Evolutionary conservation across 1,284 basidiomycete genomes (phyloP).

Genomic region (Moesziomyces parantarcticus): DNA sequence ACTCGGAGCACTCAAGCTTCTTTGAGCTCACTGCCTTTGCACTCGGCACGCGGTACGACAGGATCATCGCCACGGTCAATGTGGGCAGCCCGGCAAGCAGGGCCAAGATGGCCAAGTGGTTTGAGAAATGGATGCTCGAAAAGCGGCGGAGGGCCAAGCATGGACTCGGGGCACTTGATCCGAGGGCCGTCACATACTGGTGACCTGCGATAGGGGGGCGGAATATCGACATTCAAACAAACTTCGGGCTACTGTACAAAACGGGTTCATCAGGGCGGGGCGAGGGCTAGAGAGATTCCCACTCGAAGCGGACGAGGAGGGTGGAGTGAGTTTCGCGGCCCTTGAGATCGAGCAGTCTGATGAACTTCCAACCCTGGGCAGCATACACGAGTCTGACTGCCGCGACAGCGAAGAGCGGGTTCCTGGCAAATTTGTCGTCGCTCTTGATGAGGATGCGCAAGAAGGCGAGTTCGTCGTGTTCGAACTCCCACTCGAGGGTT

Average conservation of each 20-base stretch:
- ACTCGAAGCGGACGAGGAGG: slow-evolving; percentile 45
- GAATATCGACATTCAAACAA: background rate
- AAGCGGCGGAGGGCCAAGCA: slow-evolving; percentile 39
- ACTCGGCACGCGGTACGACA: slow-evolving; percentile 80
- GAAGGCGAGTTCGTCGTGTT: slow-evolving; percentile 56
- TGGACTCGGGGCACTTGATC: slow-evolving; percentile 27
- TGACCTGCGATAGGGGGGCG: slow-evolving; percentile 14
- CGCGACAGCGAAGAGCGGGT: slow-evolving; percentile 58
- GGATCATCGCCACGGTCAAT: slow-evolving; percentile 95
- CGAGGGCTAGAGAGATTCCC: slow-evolving; percentile 19
- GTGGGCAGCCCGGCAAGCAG: slow-evolving; percentile 79
- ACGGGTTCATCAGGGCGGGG: background rate
- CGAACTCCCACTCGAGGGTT: slow-evolving; percentile 53
- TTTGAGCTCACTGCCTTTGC: slow-evolving; percentile 81
- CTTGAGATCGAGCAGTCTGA: slow-evolving; percentile 72
- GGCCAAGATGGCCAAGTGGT: slow-evolving; percentile 62
- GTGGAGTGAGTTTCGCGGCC: slow-evolving; percentile 71
- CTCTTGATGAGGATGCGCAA: slow-evolving; percentile 59
- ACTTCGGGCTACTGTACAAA: background rate
- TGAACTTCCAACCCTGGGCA: slow-evolving; percentile 69
- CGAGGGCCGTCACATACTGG: slow-evolving; percentile 47
- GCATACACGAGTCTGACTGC: slow-evolving; percentile 41
- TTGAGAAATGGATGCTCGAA: slow-evolving; percentile 59
- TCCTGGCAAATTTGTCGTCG: slow-evolving; percentile 57
- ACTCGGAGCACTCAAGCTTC: slow-evolving; percentile 85